Evolutionary conservation across 1,139 yeast species (phyloP), one percentile per base, ranked within the genome.

Genomic region (Magnusiomyces fungicola): DNA sequence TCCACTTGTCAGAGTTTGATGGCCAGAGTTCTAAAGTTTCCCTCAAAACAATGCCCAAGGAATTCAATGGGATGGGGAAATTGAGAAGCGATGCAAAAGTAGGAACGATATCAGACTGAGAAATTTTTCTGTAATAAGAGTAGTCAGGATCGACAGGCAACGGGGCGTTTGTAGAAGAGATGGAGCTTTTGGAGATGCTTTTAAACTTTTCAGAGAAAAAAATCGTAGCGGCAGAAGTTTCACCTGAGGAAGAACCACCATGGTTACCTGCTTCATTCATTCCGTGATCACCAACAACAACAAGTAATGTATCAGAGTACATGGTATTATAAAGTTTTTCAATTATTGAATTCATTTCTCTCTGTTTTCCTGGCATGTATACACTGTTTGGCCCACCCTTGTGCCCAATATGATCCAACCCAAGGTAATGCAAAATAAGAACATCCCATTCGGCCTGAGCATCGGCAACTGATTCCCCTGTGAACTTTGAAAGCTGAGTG

Each of bases 341-440:
- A 6, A 89, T 70, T 1, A 92, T 75, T 0, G 53, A 58, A 64
- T 92, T 97, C 96, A 92, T 88, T 65, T 92, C 98, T 6, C 52
- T 53, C 55, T 89, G 97, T 59, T 92, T 92, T 0, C 69, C 71
- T 2, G 80, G 78, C 98, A 94, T 92, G 58, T 80, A 82, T 0
- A 74, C 68, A 5, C 96, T 87, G 3, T 70, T 61, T 0, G 98
- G 94, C 0, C 98, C 99, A 36, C 96, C 95, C 62, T 89, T 90
- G 65, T 94, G 98, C 1, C 99, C 98, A 58, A 94, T 94, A 64
- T 94, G 98, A 64, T 94, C 98, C 43, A 94, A 70, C 0, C 98
- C 99, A 24, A 94, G 71, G 61, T 92, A 94, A 63, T 94, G 98
- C 47, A 94, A 69, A 46, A 94, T 84, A 54, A 92, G 69, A 2